Evolutionary conservation across 192 early-diverging fungal genomes (phyloP), one percentile per base, ranked within the genome.

Genomic region (Mycoemilia scoparia): DNA sequence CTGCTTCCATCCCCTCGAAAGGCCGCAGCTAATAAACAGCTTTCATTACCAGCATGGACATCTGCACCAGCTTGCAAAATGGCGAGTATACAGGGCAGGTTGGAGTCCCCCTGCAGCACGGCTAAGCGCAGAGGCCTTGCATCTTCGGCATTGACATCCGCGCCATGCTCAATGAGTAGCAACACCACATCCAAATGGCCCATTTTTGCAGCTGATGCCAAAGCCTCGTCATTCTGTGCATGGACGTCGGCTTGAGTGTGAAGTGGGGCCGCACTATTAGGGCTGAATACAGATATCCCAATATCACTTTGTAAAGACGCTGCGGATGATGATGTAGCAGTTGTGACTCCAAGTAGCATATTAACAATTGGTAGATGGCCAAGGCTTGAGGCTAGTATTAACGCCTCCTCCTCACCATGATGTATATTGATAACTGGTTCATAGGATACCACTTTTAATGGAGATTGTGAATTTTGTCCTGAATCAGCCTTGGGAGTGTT

Each of bases 51-150:
- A 7, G 46, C 54, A 7, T 27, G 40, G 12, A 24, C 38, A n/a
- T 30, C 23, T 9, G 60, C 60, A 15, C 60, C 60, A 4, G 17
- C 24, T 0, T 37, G 46, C 0, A 63, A 28, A 41, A 63, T 45
- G 5, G 25, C n/a, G 3, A 18, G 34, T 12, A 52, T 38, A 21
- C 34, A 35, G 11, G 21, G 45, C 2, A 41, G 7, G 17, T 48
- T 51, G 11, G 45, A 30, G 35, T 63, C 60, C 36, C 60, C 60
- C 7, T 22, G 27, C 41, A 63, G 41, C 21, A 53, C 53, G 1
- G 60, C 60, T 10, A 39, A 20, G 4, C 60, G 48, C 29, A 63
- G 35, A 7, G 60, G 49, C 42, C 52, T 54, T 26, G 41, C 45
- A n/a, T 23, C 26, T 1, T 28, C 21, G 0, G 42, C 54, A 1